Evolutionary conservation across 495 filamentous ascomycete genomes (phyloP), one percentile per base, ranked within the genome.

Genomic region (Physcia stellaris): DNA sequence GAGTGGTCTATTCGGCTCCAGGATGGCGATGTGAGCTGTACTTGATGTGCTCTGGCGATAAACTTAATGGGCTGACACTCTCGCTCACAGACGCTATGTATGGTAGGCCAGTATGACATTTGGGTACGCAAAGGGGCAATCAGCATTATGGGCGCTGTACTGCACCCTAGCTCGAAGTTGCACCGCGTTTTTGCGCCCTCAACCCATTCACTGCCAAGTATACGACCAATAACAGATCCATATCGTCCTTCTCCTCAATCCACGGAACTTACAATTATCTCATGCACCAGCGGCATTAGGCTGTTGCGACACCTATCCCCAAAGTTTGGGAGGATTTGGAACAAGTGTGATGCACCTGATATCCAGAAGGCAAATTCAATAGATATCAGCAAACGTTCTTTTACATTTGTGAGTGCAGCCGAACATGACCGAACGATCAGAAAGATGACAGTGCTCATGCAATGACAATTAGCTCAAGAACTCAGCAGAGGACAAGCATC

Each of bases 91-190:
- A n/a, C n/a, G n/a, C n/a, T n/a, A n/a, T n/a, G n/a, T n/a, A n/a
- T 84, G 18, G 51, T 87, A 2, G 85, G 85, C 4, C 75, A 77
- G 42, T 93, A 79, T 59, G 80, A 82, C 35, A 42, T 93, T 16
- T 72, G 69, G 55, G 69, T 88, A 2, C 65, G 63, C 30, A 66
- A 74, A 37, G 75, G 78, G 19, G 69, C 76, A 27, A 59, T 86
- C 18, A 71, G 71, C 44, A 42, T 80, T 15, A 63, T 70, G 47
- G 84, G 84, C 3, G 76, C 81, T 0, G 73, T 68, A 15, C 43
- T 92, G 6, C 62, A 62, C 24, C 53, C 70, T 6, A 70, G 69
- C 0, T 59, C 69, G 12, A 48, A 51, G 2, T 36, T 67, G 1
- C 67, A 78, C 43, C 65, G 75, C 54, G 68, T 88, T 6, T 80